Conservation (phyloP, 495 filamentous ascomycete species). For the Tuber aestivum region DNA sequence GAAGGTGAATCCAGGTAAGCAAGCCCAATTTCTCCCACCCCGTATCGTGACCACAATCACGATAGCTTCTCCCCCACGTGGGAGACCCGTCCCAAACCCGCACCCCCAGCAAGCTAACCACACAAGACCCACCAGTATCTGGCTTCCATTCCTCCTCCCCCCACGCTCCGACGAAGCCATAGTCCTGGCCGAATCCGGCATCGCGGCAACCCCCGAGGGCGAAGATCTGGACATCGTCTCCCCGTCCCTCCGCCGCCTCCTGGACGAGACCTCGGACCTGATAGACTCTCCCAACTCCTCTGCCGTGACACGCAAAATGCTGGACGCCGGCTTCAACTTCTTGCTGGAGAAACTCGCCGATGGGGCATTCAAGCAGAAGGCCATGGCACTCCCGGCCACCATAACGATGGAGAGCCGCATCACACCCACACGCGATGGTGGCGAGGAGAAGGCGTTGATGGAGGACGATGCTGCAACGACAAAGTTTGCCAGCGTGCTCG, state of each 20-base stretch:
- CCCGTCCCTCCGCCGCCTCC: conserved; percentile 68
- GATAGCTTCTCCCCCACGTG: background rate
- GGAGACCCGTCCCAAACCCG: conserved; percentile 3
- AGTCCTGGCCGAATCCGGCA: conserved; percentile 77
- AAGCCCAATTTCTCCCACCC: background rate
- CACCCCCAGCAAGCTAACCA: conserved; percentile 17
- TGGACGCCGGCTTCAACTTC: conserved; percentile 77
- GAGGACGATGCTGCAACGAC: conserved; percentile 47
- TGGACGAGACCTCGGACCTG: conserved; percentile 92
- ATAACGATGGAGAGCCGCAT: conserved; percentile 43
- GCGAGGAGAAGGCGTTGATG: conserved; percentile 5
- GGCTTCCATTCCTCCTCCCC: conserved; percentile 82
- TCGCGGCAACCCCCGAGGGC: conserved; percentile 42
- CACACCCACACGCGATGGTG: background rate
- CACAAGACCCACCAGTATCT: conserved; percentile 48
- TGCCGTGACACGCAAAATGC: conserved; percentile 72
- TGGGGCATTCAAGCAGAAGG: conserved; percentile 65
- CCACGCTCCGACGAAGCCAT: conserved; percentile 66
- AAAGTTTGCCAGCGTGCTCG: conserved; percentile 84
- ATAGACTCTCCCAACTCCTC: conserved; percentile 89
- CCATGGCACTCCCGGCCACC: conserved; percentile 45
- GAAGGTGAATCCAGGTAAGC: conserved; percentile 59
- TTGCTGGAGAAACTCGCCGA: conserved; percentile 73
- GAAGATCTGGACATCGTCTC: conserved; percentile 44
- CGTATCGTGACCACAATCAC: background rate